These are phyloP conservation scores for Withania somnifera DNA, from an alignment of 305 asterid species.

Conservation along the genomic window DNA sequence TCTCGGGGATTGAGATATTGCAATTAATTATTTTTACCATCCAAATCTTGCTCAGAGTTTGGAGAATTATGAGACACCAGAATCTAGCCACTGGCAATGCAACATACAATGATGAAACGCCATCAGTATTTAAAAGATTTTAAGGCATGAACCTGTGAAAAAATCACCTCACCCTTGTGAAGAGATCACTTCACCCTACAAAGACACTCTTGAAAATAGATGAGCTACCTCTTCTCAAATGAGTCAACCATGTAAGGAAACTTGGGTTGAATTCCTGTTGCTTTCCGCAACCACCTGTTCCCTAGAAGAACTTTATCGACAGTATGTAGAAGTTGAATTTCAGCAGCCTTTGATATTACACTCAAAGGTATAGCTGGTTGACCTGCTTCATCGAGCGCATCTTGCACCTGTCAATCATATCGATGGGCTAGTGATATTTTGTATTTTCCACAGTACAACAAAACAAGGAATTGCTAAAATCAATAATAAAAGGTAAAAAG, in stretches of 20 bases:
- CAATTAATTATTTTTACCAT: not conserved
- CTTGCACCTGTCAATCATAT: constrained; percentile 50
- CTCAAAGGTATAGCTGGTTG: constrained; percentile 65
- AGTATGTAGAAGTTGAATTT: constrained; percentile 63
- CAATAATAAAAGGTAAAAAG: not conserved
- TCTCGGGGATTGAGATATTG: not conserved
- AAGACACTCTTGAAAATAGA: not conserved
- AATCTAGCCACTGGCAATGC: not conserved
- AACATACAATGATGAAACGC: not conserved
- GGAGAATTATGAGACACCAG: not conserved
- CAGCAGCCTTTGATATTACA: constrained; percentile 80
- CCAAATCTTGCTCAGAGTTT: not conserved
- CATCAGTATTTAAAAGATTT: not conserved
- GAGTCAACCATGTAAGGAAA: constrained; percentile 92
- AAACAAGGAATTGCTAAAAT: not conserved
- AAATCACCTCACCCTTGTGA: not conserved
- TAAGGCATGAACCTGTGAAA: not conserved
- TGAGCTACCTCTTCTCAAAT: constrained; percentile 59
- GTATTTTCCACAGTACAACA: not conserved
- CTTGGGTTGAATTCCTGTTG: constrained; percentile 84
- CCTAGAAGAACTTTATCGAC: constrained; percentile 79
- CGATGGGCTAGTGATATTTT: not conserved
- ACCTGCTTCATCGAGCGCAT: constrained; percentile 70
- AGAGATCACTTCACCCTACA: not conserved
- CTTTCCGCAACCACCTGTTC: constrained; percentile 87